phyloP scores from a whole-genome alignment of 1,284 basidiomycete species.

The Boletus hoseneyae region DNA sequence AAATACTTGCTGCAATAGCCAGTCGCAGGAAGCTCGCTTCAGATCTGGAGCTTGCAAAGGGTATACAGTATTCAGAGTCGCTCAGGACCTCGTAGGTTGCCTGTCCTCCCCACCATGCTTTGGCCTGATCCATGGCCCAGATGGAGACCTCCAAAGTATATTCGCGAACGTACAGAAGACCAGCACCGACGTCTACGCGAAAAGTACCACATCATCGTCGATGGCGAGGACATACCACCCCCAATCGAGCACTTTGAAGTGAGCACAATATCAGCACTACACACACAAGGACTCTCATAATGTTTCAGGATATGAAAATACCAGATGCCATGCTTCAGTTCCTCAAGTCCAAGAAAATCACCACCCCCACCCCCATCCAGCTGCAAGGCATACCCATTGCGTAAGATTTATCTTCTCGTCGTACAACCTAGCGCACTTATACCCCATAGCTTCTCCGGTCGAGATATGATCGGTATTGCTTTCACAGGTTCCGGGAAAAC shows the following conservation, averaged over 20 bases:
- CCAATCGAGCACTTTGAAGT: slow-evolving; percentile 90
- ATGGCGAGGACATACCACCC: slow-evolving; percentile 91
- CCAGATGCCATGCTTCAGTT: slow-evolving; percentile 81
- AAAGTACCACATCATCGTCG: slow-evolving; percentile 88
- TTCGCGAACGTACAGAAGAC: slow-evolving; percentile 67
- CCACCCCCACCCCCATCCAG: slow-evolving; percentile 92
- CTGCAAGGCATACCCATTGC: slow-evolving; percentile 95
- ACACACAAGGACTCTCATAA: slow-evolving; percentile 14
- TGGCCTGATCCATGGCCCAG: slow-evolving; percentile 38
- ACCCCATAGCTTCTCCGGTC: slow-evolving; percentile 69
- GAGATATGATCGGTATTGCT: slow-evolving; percentile 94
- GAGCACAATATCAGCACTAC: slow-evolving; percentile 26
- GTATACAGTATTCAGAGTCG: slow-evolving; percentile 87
- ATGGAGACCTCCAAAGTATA: slow-evolving; percentile 86
- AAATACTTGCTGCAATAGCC: slow-evolving; percentile 89
- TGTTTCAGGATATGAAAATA: slow-evolving; percentile 91
- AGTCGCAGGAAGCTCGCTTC: slow-evolving; percentile 88
- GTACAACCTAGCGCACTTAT: slow-evolving; percentile 6
- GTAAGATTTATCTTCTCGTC: slow-evolving; percentile 42
- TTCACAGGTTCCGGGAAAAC: slow-evolving; percentile 95
- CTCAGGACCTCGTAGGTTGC: slow-evolving; percentile 71
- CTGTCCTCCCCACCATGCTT: neutral
- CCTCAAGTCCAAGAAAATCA: slow-evolving; percentile 83
- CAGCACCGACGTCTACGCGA: slow-evolving; percentile 79
- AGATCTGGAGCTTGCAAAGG: slow-evolving; percentile 90